Conservation (phyloP, 208 protist genomes). For the Leishmania tropica region DNA sequence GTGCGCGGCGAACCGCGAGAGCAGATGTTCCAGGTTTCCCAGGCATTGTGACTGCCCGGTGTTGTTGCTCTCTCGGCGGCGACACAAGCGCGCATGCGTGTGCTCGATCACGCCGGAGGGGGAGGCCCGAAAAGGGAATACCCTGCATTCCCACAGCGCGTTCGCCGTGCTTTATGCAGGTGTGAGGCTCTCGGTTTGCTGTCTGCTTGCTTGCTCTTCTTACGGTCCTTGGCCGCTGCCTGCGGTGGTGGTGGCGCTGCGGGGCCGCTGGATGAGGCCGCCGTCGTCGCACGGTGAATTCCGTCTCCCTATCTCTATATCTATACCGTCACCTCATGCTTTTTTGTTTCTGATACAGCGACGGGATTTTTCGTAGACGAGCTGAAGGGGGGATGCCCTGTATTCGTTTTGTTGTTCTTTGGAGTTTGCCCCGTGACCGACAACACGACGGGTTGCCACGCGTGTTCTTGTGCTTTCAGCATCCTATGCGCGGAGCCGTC, state of each 20-base stretch:
- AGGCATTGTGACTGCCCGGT: constrained; percentile 6
- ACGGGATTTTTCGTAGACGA: neutral
- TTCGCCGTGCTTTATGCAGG: neutral
- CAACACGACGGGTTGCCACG: neutral
- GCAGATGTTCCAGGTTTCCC: constrained; percentile 70
- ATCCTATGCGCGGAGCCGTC: neutral
- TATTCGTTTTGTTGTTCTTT: neutral
- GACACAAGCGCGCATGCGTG: neutral
- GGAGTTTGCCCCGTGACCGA: neutral
- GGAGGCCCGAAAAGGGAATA: neutral
- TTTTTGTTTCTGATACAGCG: neutral
- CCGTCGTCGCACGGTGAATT: neutral
- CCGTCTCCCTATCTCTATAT: neutral
- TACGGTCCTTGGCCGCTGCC: neutral
- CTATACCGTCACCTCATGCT: no score
- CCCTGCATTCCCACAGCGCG: neutral
- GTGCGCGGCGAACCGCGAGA: constrained; percentile 42
- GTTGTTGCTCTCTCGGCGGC: neutral
- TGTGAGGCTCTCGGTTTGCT: neutral
- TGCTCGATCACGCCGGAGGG: neutral
- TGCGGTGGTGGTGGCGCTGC: neutral
- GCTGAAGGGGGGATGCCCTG: neutral
- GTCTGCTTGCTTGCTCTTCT: neutral
- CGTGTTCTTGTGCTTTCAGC: neutral
- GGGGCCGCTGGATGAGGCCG: neutral